Evolutionary conservation across 371 early-diverging fungal genomes (phyloP), one percentile per base, ranked within the genome.

Genomic region (Dentiscutata heterogama): DNA sequence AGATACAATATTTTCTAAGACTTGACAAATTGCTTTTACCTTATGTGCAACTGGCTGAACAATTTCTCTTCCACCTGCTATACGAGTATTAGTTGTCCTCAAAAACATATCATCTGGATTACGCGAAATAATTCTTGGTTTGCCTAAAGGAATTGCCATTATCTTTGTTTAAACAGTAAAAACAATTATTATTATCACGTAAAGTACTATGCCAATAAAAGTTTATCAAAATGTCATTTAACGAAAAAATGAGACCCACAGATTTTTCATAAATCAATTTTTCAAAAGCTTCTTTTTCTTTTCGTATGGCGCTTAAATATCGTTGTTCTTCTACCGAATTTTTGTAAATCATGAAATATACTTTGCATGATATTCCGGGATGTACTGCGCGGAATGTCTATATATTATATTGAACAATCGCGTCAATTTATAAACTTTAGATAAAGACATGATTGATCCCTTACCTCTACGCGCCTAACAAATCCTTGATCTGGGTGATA

Each of bases 281-380:
- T 84, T 99, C 98, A 89, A 99, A 99, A 0, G 96, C 92, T 73
- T 95, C 93, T 84, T 98, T 98, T 86, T 99, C 99, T 65, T 91
- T 91, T 31, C 97, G 89, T 74, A 99, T 94, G 1, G 88, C 83
- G 51, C 93, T 93, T 42, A 99, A 85, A 83, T 97, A 99, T 27
- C 90, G 88, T 84, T 99, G 98, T 86, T 99, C 99, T 87, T 99
- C 99, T 0, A 97, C 90, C 4, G 97, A 97, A 86, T 97, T 94
- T 73, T 96, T 95, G 82, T 98, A 98, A 0, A 97, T 88, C 86
- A 98, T 89, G 83, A 98, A 97, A 82, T 97, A 97, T 8, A 98
- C 96, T 56, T 94, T 92, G 6, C 95, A 84, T 11, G 90, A 82
- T 7, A 85, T 51, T 0, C 89, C 82, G 1, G 94, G 91, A 82